Percentiles rank a stretch among this genome's conserved stretches.
Conservation (phyloP, 129 eudicot genomes). For the sunflower (Helianthus annuus) region HanXRQr2.0-SUNRISE NC_035438.2:84195021-84195520, state of each 20-base stretch:
- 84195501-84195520: too few relatives aligned
- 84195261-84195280: constrained; percentile 89
- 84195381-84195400: constrained; percentile 79
- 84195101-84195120: not conserved
- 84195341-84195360: constrained; percentile 82
- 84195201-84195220: constrained; percentile 81
- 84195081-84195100: constrained; percentile 47
- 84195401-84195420: constrained; percentile 52
- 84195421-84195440: constrained; percentile 4
- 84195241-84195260: constrained; percentile 83
- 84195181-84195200: constrained; percentile 80
- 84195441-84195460: not conserved
- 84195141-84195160: not conserved
- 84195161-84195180: constrained; percentile 78
- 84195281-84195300: constrained; percentile 60
- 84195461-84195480: too few relatives aligned
- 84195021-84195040: constrained; percentile 84
- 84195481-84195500: too few relatives aligned
- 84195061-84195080: constrained; percentile 70
- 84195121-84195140: not conserved
- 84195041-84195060: constrained; percentile 67
- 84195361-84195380: constrained; percentile 76
- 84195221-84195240: constrained; percentile 80
- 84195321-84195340: constrained; percentile 56
- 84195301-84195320: constrained; percentile 39